phyloP scores from a whole-genome alignment of 441 rosid species.

The Populus hybrid region DNA sequence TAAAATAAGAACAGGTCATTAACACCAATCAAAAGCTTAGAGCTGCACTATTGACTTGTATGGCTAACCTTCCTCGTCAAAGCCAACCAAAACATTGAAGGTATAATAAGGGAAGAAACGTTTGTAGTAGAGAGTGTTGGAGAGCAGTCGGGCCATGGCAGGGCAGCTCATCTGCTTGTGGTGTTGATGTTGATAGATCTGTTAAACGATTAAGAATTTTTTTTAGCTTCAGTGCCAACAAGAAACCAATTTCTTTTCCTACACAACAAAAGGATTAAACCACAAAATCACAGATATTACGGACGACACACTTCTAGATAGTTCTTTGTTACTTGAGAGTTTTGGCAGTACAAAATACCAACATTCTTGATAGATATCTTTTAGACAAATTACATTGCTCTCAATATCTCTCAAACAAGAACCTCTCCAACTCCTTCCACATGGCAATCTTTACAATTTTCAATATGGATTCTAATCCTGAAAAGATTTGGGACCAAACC shows the following conservation, averaged over 20 bases:
- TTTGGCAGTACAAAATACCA: not conserved
- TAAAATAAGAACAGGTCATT: not conserved
- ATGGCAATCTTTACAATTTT: not conserved
- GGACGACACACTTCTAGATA: not conserved
- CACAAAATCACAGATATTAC: not conserved
- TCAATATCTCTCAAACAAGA: not conserved
- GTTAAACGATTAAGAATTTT: not conserved
- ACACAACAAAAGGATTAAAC: not conserved
- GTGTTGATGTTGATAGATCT: conserved; percentile 98
- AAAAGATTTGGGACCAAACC: not conserved
- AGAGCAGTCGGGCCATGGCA: conserved; percentile 90
- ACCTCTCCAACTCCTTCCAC: not conserved
- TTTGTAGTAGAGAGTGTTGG: conserved; percentile 93
- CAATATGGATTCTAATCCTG: not conserved
- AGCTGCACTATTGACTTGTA: conserved; percentile 5
- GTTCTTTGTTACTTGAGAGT: not conserved
- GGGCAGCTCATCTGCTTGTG: conserved; percentile 98
- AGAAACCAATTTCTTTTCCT: not conserved
- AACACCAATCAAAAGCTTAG: not conserved
- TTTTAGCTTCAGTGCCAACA: not conserved
- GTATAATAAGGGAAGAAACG: conserved; percentile 96
- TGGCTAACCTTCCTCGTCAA: conserved; percentile 72
- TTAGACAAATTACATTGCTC: not conserved
- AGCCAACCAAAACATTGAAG: conserved; percentile 90
- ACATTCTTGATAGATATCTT: no score